Conservation (phyloP, 2,329 filamentous ascomycete genomes). For the Pseudogymnoascus sp. region DNA sequence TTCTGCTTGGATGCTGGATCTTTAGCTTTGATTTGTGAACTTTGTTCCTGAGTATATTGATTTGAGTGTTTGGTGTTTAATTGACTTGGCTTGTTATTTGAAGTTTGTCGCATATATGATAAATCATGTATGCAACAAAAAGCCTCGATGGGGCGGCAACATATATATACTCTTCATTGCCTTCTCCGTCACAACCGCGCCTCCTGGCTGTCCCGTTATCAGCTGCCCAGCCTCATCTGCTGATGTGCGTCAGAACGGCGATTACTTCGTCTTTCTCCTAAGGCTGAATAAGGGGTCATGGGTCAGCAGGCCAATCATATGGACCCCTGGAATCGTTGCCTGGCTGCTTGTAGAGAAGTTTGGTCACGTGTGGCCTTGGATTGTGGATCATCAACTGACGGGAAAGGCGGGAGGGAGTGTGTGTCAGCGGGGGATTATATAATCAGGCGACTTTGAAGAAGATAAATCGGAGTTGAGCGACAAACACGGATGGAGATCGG, state of each 20-base stretch:
- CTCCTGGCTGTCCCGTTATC: not conserved
- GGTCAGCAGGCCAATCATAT: constrained; percentile 4
- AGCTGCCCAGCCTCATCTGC: constrained; percentile 2
- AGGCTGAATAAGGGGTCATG: constrained; percentile 1
- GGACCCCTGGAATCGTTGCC: not conserved
- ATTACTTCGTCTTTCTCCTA: not conserved
- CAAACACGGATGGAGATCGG: not conserved
- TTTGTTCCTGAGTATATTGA: not conserved
- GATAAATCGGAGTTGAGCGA: not conserved
- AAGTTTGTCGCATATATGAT: not conserved
- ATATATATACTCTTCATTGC: not conserved
- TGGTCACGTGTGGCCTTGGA: not conserved
- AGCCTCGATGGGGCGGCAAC: not conserved
- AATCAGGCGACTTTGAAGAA: not conserved
- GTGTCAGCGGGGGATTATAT: not conserved
- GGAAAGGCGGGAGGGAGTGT: not conserved
- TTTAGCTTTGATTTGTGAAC: not conserved
- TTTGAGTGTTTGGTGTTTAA: not conserved
- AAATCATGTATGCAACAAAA: not conserved
- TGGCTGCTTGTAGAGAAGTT: not conserved
- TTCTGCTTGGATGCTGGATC: not conserved
- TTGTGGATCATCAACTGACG: not conserved
- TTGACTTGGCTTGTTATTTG: not conserved
- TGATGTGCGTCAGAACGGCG: constrained; percentile 2
- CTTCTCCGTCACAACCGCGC: not conserved